Conservation (phyloP, 306 rosid genomes). For the Elaeagnus macrophylla region DNA sequence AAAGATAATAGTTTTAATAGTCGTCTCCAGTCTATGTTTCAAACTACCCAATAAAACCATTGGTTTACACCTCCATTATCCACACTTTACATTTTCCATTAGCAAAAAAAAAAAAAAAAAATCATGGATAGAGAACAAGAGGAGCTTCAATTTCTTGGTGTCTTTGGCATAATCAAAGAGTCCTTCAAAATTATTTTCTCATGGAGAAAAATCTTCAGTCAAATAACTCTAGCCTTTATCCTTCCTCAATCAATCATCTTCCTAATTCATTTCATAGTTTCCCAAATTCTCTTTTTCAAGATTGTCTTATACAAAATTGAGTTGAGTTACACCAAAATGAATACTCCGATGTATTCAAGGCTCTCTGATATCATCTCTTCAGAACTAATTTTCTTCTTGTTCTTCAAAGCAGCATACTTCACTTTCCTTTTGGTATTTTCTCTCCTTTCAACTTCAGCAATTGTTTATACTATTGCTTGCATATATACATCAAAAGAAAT, state of each 20-base stretch:
- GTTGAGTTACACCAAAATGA: not conserved
- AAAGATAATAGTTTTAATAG: too few species aligned
- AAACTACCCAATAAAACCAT: too few species aligned
- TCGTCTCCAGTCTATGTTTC: too few species aligned
- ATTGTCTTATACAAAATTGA: conserved; percentile 7
- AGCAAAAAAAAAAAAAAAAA: not conserved
- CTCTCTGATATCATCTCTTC: conserved; percentile 14
- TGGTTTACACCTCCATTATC: too few species aligned
- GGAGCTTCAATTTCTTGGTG: conserved; percentile 30
- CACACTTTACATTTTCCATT: too few species aligned
- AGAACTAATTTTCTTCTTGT: conserved; percentile 11
- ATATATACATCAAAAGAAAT: conserved; percentile 19
- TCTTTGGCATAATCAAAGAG: conserved; percentile 24
- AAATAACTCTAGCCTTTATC: conserved; percentile 25
- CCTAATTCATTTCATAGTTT: conserved; percentile 24
- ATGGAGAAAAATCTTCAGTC: conserved; percentile 28
- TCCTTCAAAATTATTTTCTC: conserved; percentile 20
- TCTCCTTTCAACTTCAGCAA: conserved; percentile 32
- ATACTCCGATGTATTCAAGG: not conserved
- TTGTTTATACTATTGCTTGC: conserved; percentile 30
- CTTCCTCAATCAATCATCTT: conserved; percentile 26
- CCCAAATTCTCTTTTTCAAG: conserved; percentile 19
- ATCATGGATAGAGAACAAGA: conserved; percentile 34
- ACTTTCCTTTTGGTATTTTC: conserved; percentile 19
- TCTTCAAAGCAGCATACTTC: conserved; percentile 27